A percentile compares a stretch with the other conserved stretches of the same genome.
These are phyloP conservation scores for Cytauxzoon felis DNA, from an alignment of 169 alveolate genomes.

Conservation along the genomic window DNA sequence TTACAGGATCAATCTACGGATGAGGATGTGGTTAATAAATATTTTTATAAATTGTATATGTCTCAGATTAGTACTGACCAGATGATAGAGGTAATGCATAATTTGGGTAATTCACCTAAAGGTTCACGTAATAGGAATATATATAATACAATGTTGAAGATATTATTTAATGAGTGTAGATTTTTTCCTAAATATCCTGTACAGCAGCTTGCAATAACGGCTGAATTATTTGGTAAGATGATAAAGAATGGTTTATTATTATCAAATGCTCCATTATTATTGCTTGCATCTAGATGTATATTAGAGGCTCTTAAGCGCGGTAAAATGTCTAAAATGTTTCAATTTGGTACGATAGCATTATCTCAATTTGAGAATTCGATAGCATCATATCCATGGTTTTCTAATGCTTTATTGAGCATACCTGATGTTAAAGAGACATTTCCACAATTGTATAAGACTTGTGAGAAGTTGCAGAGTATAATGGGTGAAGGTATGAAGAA, in stretches of 20 bases:
- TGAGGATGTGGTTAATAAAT: constrained; percentile 68
- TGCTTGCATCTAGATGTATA: constrained; percentile 69
- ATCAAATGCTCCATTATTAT: constrained; percentile 64
- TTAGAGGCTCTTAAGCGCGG: constrained; percentile 74
- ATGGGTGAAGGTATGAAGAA: constrained; percentile 50
- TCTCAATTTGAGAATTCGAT: constrained; percentile 72
- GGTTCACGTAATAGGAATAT: constrained; percentile 68
- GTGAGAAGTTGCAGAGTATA: constrained; percentile 49
- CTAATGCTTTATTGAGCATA: constrained; percentile 47
- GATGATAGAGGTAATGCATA: constrained; percentile 72
- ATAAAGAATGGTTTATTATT: constrained; percentile 65
- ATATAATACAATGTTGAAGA: constrained; percentile 73
- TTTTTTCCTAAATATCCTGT: constrained; percentile 82
- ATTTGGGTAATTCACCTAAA: constrained; percentile 61
- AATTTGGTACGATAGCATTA: constrained; percentile 76
- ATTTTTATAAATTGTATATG: constrained; percentile 70
- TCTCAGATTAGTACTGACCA: constrained; percentile 69
- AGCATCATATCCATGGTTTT: constrained; percentile 72
- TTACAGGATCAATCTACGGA: constrained; percentile 38
- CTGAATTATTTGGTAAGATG: constrained; percentile 78
- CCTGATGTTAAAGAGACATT: constrained; percentile 59
- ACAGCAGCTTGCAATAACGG: constrained; percentile 79
- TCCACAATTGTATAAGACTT: constrained; percentile 56
- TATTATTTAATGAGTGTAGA: constrained; percentile 79
- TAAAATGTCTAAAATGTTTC: constrained; percentile 67